These are phyloP conservation scores for Colletotrichum sp. DNA, from an alignment of 2,329 filamentous ascomycete species.

Conservation along the genomic window DNA sequence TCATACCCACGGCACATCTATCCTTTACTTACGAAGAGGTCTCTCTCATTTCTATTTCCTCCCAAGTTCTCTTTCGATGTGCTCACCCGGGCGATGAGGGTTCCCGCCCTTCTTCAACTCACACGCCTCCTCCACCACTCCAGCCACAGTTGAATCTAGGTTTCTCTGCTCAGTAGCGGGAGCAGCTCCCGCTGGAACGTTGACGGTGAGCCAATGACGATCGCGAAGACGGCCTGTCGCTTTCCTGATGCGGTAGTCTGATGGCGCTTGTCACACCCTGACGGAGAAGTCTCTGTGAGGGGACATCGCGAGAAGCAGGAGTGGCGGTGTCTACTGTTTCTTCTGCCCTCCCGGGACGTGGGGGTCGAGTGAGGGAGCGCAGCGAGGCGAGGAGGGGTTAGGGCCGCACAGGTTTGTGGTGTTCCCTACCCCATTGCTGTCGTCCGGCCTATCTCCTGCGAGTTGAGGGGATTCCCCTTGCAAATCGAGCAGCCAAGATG, in stretches of 20 bases:
- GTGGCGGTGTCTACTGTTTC: background rate
- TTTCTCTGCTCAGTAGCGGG: background rate
- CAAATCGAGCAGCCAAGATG: background rate
- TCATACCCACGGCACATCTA: background rate
- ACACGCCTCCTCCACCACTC: background rate
- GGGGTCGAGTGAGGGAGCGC: background rate
- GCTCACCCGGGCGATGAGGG: background rate
- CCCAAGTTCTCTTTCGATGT: background rate
- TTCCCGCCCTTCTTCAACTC: background rate
- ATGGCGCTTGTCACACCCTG: constrained; percentile 1
- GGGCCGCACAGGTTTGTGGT: background rate
- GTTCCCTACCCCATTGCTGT: background rate
- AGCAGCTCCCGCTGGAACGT: constrained; percentile 6
- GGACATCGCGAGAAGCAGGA: background rate
- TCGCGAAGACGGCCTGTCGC: background rate
- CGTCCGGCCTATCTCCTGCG: background rate
- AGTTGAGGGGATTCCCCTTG: background rate
- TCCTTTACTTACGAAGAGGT: background rate
- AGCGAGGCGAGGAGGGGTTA: background rate
- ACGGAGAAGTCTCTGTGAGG: background rate
- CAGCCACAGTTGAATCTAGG: constrained; percentile 6
- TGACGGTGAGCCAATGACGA: constrained; percentile 21
- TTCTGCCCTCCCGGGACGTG: background rate
- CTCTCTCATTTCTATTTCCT: background rate
- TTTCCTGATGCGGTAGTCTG: constrained; percentile 20